Percentiles rank a stretch among this genome's conserved stretches.
These are phyloP conservation scores for Glarea lozoyensis DNA, from an alignment of 495 filamentous ascomycete genomes.

Conservation along the genomic window DNA sequence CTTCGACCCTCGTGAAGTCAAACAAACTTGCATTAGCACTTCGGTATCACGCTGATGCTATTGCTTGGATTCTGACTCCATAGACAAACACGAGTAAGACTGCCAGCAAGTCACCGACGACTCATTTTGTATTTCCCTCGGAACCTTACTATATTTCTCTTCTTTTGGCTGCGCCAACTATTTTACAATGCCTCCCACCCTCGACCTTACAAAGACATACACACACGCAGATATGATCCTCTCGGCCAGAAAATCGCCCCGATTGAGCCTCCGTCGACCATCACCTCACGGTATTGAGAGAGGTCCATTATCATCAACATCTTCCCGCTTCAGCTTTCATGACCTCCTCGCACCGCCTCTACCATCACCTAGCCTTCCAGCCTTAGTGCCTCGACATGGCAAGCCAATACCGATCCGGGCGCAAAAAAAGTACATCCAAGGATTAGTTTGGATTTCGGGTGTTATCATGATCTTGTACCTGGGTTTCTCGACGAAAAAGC, in stretches of 20 bases:
- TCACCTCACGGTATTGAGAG: conserved; percentile 10
- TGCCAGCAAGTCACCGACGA: neutral
- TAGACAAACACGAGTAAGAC: neutral
- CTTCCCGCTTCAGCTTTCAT: conserved; percentile 50
- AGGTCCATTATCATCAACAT: conserved; percentile 42
- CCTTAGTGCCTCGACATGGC: conserved; percentile 51
- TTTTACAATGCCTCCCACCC: conserved; percentile 36
- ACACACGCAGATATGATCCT: conserved; percentile 41
- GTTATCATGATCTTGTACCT: conserved; percentile 30
- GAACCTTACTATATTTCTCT: conserved; percentile 11
- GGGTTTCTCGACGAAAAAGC: conserved; percentile 11
- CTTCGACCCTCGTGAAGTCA: too few relatives aligned
- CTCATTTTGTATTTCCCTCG: neutral
- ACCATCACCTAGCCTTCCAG: conserved; percentile 53
- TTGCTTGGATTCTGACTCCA: neutral
- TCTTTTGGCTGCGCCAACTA: conserved; percentile 19
- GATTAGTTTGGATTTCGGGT: conserved; percentile 32
- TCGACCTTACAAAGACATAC: conserved; percentile 35
- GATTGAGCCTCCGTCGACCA: conserved; percentile 11
- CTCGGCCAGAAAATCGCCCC: conserved; percentile 30
- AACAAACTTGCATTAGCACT: too few relatives aligned
- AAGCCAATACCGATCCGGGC: conserved; percentile 36
- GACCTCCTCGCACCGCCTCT: conserved; percentile 52
- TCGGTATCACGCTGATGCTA: neutral
- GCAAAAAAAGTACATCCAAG: conserved; percentile 38